These are phyloP conservation scores for Phytophthora syringae DNA, from an alignment of 352 stramenopile species.

Conservation along the genomic window DNA sequence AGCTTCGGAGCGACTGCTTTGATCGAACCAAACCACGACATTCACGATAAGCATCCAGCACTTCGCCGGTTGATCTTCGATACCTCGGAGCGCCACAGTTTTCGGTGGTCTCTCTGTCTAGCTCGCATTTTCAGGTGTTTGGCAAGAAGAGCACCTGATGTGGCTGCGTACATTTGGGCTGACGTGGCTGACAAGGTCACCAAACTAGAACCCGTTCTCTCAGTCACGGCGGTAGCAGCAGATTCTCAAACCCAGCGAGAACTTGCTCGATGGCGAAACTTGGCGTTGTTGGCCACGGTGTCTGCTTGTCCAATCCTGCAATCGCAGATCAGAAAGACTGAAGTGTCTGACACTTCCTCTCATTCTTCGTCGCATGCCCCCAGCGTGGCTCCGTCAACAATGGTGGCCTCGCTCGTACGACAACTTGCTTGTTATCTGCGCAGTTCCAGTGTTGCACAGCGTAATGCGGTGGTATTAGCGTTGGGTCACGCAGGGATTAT, in stretches of 20 bases:
- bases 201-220: slow-evolving; percentile 67
- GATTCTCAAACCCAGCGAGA: slow-evolving; percentile 32
- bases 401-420: slow-evolving; percentile 54
- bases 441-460: slow-evolving; percentile 60
- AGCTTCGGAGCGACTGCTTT: slow-evolving; percentile 17
- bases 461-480: slow-evolving; percentile 57
- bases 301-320: slow-evolving; percentile 52
- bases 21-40: not conserved
- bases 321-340: slow-evolving; percentile 27
- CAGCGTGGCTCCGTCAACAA: slow-evolving; percentile 31
- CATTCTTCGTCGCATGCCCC: slow-evolving; percentile 19
- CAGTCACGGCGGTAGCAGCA: slow-evolving; percentile 13
- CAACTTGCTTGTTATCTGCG: slow-evolving; percentile 64
- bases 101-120: slow-evolving; percentile 65
- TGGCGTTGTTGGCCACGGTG: slow-evolving; percentile 60
- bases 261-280: slow-evolving; percentile 68
- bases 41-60: not conserved
- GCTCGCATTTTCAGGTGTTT: slow-evolving; percentile 53
- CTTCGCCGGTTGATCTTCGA: slow-evolving; percentile 21
- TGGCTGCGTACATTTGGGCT: slow-evolving; percentile 69
- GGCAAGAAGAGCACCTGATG: slow-evolving; percentile 47
- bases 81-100: slow-evolving; percentile 38
- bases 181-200: slow-evolving; percentile 67
- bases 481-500: slow-evolving; percentile 51
- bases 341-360: no score